Evolutionary conservation across 805 yeast genomes (phyloP).

Genomic region (Candida wancherniae): DNA sequence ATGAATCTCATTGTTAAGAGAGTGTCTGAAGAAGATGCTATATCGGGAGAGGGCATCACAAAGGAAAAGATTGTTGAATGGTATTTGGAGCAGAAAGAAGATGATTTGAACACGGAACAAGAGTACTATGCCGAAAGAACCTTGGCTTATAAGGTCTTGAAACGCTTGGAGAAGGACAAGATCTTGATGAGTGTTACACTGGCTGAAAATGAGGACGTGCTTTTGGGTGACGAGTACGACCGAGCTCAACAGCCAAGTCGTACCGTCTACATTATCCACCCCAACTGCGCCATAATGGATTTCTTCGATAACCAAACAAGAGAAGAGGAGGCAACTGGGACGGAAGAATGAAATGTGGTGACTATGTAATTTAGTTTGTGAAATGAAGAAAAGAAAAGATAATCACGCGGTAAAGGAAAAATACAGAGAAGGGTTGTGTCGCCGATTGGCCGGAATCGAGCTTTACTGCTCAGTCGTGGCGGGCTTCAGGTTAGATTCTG

Average conservation of each 20-base stretch:
- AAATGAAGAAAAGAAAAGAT: slow-evolving; percentile 3
- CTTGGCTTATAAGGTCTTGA: slow-evolving; percentile 73
- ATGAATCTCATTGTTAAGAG: slow-evolving; percentile 71
- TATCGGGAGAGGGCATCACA: slow-evolving; percentile 55
- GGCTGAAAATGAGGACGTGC: slow-evolving; percentile 27
- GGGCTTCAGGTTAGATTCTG: too few species aligned
- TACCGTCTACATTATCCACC: slow-evolving; percentile 53
- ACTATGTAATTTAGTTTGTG: too few species aligned
- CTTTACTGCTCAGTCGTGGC: too few species aligned
- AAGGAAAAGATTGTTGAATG: slow-evolving; percentile 70
- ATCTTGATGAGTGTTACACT: slow-evolving; percentile 58
- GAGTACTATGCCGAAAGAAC: slow-evolving; percentile 68
- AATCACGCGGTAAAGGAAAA: too few species aligned
- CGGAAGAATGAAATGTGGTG: too few species aligned
- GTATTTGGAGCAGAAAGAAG: slow-evolving; percentile 73
- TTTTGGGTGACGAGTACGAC: slow-evolving; percentile 12
- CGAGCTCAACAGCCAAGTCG: slow-evolving; percentile 9
- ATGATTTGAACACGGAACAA: slow-evolving; percentile 61
- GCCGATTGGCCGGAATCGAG: too few species aligned
- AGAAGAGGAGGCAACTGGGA: too few species aligned
- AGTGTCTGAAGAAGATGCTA: slow-evolving; percentile 50
- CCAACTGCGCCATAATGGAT: slow-evolving; percentile 78
- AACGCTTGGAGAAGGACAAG: slow-evolving; percentile 77
- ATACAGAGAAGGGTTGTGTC: too few species aligned
- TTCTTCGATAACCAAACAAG: slow-evolving; percentile 38